Conservation (phyloP, 2,329 filamentous ascomycete genomes). For the Neofusicoccum cordaticola region DNA sequence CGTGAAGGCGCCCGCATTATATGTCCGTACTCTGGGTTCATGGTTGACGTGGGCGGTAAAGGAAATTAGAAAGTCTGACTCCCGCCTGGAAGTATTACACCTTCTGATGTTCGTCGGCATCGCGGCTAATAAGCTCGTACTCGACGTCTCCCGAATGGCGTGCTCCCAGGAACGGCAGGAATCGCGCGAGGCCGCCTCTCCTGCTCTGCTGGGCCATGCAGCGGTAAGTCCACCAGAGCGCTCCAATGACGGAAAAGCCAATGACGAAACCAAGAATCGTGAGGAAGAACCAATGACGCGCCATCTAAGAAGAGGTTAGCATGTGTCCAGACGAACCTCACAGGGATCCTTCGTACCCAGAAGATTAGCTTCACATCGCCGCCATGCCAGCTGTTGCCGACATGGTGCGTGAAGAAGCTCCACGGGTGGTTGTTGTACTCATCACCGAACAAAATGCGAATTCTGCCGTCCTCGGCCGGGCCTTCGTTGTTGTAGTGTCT, state of each 20-base stretch:
- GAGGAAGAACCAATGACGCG: slow-evolving; percentile 53
- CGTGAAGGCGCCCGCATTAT: neutral
- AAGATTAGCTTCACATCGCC: slow-evolving; percentile 64
- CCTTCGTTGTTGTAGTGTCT: slow-evolving; percentile 64
- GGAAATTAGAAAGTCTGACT: neutral
- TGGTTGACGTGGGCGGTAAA: neutral
- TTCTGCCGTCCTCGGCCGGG: slow-evolving; percentile 50
- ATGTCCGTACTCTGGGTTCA: neutral
- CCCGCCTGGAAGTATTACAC: neutral
- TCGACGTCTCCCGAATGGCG: neutral
- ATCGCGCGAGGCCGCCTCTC: slow-evolving; percentile 2
- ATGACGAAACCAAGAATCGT: slow-evolving; percentile 54
- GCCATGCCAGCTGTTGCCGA: slow-evolving; percentile 65
- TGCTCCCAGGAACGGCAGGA: neutral
- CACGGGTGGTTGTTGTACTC: slow-evolving; percentile 67
- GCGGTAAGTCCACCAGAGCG: slow-evolving; percentile 52
- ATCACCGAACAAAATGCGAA: slow-evolving; percentile 66
- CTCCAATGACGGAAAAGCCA: slow-evolving; percentile 50
- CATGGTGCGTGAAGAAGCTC: slow-evolving; percentile 69
- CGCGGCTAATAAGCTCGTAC: slow-evolving; percentile 13
- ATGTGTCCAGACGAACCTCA: neutral
- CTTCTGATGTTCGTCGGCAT: slow-evolving; percentile 3
- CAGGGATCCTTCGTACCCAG: slow-evolving; percentile 47
- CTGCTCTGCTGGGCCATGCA: slow-evolving; percentile 28
- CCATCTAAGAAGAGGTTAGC: slow-evolving; percentile 42